Percentiles rank a stretch among this genome's conserved stretches.
These are phyloP conservation scores for Epithele typhae DNA, from an alignment of 768 basidiomycete species.

Conservation along the genomic window DNA sequence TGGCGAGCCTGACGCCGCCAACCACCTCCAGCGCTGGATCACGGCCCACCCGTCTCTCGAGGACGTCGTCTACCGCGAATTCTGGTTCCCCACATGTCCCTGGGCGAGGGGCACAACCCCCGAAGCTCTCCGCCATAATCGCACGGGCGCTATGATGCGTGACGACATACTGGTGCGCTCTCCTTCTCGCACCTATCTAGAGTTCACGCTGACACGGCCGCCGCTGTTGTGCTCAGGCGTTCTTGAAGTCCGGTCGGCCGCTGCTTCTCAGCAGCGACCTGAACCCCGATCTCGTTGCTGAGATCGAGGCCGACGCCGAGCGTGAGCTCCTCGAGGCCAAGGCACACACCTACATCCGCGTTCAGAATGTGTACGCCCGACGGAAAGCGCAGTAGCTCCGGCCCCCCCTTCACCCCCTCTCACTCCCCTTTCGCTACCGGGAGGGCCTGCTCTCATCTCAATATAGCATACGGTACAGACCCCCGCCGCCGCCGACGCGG, in stretches of 20 bases:
- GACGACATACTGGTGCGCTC: slow-evolving; percentile 53
- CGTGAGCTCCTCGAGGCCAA: slow-evolving; percentile 47
- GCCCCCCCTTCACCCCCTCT: no score
- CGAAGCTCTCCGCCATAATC: slow-evolving; percentile 33
- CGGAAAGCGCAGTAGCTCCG: slow-evolving; percentile 28
- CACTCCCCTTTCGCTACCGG: no score
- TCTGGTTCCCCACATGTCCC: slow-evolving; percentile 60
- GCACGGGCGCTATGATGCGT: slow-evolving; percentile 42
- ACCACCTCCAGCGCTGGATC: slow-evolving; percentile 52
- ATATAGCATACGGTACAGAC: no score
- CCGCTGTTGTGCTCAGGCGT: slow-evolving; percentile 50
- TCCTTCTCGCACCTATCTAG: slow-evolving; percentile 8
- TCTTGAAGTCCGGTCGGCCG: slow-evolving; percentile 63
- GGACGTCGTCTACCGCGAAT: slow-evolving; percentile 51
- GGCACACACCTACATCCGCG: slow-evolving; percentile 45
- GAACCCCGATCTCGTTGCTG: slow-evolving; percentile 45
- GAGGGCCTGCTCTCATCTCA: no score
- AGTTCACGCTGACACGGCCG: no score
- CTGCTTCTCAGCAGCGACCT: slow-evolving; percentile 63
- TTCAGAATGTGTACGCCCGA: slow-evolving; percentile 60
- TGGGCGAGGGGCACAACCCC: slow-evolving; percentile 33
- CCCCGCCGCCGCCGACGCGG: no score
- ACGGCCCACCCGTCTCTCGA: slow-evolving; percentile 52
- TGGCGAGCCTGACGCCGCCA: slow-evolving; percentile 60
- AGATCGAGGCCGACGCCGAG: slow-evolving; percentile 48